phyloP scores from a whole-genome alignment of 148 eudicot species.

The Heliosperma pusillum region DNA sequence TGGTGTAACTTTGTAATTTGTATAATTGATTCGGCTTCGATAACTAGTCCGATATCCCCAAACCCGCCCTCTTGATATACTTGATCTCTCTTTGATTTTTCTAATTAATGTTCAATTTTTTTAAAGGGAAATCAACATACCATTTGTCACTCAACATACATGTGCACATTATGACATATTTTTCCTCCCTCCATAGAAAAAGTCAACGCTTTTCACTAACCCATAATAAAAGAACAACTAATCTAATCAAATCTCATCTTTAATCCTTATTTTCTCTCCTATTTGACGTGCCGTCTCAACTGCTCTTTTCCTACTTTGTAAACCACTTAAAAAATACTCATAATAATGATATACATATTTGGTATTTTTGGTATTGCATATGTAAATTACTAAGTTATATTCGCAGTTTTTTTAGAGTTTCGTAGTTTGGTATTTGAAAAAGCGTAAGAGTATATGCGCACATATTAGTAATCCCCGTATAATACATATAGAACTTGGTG shows the following conservation, averaged over 20 bases:
- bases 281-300: conserved; percentile 38
- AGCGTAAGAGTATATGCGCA: conserved; percentile 10
- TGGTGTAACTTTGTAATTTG: too few species aligned
- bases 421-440: conserved; percentile 13
- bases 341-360: too few species aligned
- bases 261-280: background rate
- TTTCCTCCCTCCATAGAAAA: conserved; percentile 1
- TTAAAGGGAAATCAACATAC: too few species aligned
- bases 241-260: background rate
- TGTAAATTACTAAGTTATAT: too few species aligned
- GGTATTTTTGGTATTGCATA: too few species aligned
- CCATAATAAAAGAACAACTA: conserved; percentile 15
- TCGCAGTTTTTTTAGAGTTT: background rate
- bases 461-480: conserved; percentile 13
- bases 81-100: too few species aligned
- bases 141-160: background rate
- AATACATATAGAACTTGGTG: conserved; percentile 7
- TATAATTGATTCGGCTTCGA: too few species aligned
- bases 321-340: background rate
- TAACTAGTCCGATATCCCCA: too few species aligned
- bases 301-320: conserved; percentile 14
- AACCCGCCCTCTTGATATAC: too few species aligned
- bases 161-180: background rate
- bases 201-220: conserved; percentile 34
- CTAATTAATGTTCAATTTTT: too few species aligned